phyloP scores from a whole-genome alignment of 257 asterid species.

The Solanum sejunctum region DNA sequence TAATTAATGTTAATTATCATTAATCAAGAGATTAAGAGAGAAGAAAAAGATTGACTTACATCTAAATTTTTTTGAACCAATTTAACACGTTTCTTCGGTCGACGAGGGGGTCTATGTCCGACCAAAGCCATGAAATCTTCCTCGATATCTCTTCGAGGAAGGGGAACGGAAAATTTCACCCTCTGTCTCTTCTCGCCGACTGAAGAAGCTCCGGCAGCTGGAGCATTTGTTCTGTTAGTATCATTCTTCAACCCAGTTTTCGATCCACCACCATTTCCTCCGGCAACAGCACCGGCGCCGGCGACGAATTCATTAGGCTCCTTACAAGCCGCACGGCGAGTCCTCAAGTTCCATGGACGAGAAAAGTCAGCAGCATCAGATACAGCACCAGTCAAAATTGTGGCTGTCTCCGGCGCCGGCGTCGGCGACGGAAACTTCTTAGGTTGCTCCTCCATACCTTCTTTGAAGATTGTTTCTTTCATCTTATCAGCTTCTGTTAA shows the following conservation, averaged over 20 bases:
- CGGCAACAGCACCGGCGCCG: neutral
- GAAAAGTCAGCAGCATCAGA: neutral
- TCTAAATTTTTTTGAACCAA: constrained; percentile 61
- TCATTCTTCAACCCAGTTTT: neutral
- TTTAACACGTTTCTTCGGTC: constrained; percentile 68
- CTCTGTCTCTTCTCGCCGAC: constrained; percentile 38
- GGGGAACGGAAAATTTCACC: constrained; percentile 50
- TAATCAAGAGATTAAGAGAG: neutral
- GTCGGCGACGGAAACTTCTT: constrained; percentile 15
- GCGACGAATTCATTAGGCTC: constrained; percentile 10
- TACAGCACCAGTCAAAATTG: neutral
- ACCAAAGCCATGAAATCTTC: constrained; percentile 64
- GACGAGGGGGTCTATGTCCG: constrained; percentile 66
- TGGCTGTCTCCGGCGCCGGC: constrained; percentile 22
- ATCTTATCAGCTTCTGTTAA: constrained; percentile 58
- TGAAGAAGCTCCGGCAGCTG: constrained; percentile 8
- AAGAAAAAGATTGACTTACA: constrained; percentile 22
- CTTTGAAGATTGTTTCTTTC: constrained; percentile 46
- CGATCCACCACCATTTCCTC: neutral
- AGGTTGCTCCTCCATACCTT: constrained; percentile 30
- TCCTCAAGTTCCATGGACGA: constrained; percentile 79
- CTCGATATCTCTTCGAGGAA: constrained; percentile 59
- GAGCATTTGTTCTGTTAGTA: neutral
- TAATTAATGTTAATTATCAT: neutral
- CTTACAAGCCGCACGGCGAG: constrained; percentile 58